Percentiles rank a stretch among this genome's conserved stretches.
Conservation (phyloP, 1,284 basidiomycete species). For the Coniophora puteana region DNA sequence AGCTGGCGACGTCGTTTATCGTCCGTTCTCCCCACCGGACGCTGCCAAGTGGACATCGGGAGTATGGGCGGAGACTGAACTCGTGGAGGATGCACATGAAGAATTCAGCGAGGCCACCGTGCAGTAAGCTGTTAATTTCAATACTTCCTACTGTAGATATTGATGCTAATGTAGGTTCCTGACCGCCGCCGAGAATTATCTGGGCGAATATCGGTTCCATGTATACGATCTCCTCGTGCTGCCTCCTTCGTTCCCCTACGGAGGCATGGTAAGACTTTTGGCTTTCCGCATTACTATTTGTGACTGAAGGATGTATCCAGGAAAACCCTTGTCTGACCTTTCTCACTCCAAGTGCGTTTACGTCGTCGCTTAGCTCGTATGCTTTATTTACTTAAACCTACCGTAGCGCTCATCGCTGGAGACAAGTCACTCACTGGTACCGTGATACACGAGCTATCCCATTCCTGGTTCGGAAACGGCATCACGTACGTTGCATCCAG, state of each 20-base stretch:
- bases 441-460: constrained; percentile 77
- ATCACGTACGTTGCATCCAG: constrained; percentile 54
- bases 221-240: constrained; percentile 91
- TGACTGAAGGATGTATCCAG: constrained; percentile 30
- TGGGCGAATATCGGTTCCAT: constrained; percentile 80
- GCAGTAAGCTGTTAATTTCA: constrained; percentile 37
- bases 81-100: constrained; percentile 77
- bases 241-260: constrained; percentile 92
- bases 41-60: constrained; percentile 77
- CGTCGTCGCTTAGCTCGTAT: too few relatives aligned
- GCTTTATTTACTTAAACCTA: background rate
- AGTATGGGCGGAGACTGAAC: constrained; percentile 88
- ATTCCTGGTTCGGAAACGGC: constrained; percentile 89
- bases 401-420: constrained; percentile 72
- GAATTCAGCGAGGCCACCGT: constrained; percentile 88
- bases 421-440: constrained; percentile 87
- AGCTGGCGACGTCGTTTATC: constrained; percentile 76
- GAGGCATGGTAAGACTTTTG: constrained; percentile 65
- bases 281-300: constrained; percentile 5
- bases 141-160: background rate
- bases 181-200: constrained; percentile 70
- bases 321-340: constrained; percentile 87
- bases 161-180: constrained; percentile 56
- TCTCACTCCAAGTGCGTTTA: constrained; percentile 73
- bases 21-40: constrained; percentile 53